Evolutionary conservation across 345 rosid species (phyloP).

Genomic region (Hypericum perforatum): DNA sequence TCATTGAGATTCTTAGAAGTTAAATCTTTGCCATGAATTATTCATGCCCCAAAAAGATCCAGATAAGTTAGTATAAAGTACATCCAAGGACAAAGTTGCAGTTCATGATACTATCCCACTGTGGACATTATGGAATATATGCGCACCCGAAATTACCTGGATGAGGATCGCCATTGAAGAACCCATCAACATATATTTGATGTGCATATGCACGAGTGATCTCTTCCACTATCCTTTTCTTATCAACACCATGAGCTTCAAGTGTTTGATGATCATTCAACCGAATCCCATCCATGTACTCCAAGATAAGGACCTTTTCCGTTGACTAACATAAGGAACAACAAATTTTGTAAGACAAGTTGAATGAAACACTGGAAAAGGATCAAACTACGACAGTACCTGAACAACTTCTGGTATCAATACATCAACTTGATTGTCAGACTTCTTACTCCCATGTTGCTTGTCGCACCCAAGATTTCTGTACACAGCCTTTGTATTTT

Average conservation of each 20-base stretch:
- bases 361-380: not conserved
- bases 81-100: too few species aligned
- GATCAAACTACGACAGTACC: slow-evolving; percentile 33
- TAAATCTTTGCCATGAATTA: too few species aligned
- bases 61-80: too few species aligned
- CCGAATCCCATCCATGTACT: slow-evolving; percentile 97
- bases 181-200: slow-evolving; percentile 94
- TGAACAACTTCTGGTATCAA: slow-evolving; percentile 89
- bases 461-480: slow-evolving; percentile 71
- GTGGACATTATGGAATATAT: not conserved
- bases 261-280: slow-evolving; percentile 65
- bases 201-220: slow-evolving; percentile 97
- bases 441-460: slow-evolving; percentile 23
- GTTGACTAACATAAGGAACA: slow-evolving; percentile 49
- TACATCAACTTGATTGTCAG: slow-evolving; percentile 53
- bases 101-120: too few species aligned
- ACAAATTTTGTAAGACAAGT: slow-evolving; percentile 9
- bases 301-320: slow-evolving; percentile 74
- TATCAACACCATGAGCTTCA: slow-evolving; percentile 65
- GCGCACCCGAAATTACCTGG: slow-evolving; percentile 44
- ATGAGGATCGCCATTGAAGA: slow-evolving; percentile 97
- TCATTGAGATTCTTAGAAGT: too few species aligned
- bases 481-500: slow-evolving; percentile 71
- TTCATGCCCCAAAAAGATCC: too few species aligned
- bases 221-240: slow-evolving; percentile 83